Conservation (phyloP, 2,329 filamentous ascomycete genomes). For the Exophiala phaeomuriformis region DNA sequence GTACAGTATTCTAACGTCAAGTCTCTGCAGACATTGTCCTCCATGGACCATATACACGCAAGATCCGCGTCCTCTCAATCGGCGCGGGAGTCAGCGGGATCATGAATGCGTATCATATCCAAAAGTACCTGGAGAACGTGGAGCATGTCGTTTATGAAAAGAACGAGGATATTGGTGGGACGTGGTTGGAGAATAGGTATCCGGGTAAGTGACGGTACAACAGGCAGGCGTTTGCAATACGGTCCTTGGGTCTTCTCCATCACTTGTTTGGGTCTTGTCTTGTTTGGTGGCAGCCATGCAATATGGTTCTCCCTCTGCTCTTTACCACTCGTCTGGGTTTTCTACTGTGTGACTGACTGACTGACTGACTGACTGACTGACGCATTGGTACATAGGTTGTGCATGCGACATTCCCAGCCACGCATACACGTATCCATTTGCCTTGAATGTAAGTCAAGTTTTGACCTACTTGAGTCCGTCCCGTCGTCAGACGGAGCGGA, state of each 20-base stretch:
- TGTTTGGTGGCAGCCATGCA: too few species aligned
- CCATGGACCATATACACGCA: constrained; percentile 30
- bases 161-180: constrained; percentile 32
- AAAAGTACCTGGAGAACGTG: constrained; percentile 24
- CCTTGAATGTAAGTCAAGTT: constrained; percentile 35
- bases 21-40: constrained; percentile 23
- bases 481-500: too few species aligned
- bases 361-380: too few species aligned
- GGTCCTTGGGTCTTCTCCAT: too few species aligned
- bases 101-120: constrained; percentile 58
- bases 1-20: too few species aligned
- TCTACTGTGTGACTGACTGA: too few species aligned
- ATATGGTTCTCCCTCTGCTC: too few species aligned
- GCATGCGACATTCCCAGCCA: constrained; percentile 43
- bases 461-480: too few species aligned
- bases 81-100: constrained; percentile 44
- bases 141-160: constrained; percentile 30
- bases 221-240: too few species aligned
- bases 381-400: constrained; percentile 29
- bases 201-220: constrained; percentile 37
- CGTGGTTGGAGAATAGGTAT: constrained; percentile 34
- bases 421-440: constrained; percentile 41
- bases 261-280: too few species aligned
- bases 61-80: constrained; percentile 43
- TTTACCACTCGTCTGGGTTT: too few species aligned